Conservation (phyloP, 1,139 yeast species). For the Suhomyces maxii region DNA sequence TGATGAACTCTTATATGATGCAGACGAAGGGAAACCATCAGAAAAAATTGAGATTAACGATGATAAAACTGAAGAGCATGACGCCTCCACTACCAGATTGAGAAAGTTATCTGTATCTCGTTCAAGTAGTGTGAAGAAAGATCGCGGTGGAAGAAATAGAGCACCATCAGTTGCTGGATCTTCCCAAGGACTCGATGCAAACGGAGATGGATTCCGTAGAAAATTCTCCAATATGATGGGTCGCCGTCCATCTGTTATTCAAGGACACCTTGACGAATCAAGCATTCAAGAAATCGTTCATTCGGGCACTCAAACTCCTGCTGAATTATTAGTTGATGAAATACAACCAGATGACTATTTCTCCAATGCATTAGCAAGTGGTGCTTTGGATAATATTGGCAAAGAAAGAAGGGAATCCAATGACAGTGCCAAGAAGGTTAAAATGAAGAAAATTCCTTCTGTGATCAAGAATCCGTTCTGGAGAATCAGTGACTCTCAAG, state of each 20-base stretch:
- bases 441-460: conserved; percentile 54
- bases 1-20: conserved; percentile 8
- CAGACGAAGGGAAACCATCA: neutral
- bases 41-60: neutral
- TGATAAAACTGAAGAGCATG: neutral
- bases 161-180: conserved; percentile 6
- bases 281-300: conserved; percentile 41
- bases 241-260: conserved; percentile 44
- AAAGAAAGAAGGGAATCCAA: conserved; percentile 1
- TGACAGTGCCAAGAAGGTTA: conserved; percentile 23
- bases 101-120: conserved; percentile 16
- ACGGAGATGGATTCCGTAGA: conserved; percentile 26
- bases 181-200: conserved; percentile 1
- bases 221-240: conserved; percentile 44
- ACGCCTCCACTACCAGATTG: conserved; percentile 4
- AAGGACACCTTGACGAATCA: conserved; percentile 39
- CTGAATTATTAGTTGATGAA: conserved; percentile 43
- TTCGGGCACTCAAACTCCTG: conserved; percentile 46
- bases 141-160: conserved; percentile 3
- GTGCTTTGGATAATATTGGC: conserved; percentile 9
- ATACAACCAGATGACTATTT: conserved; percentile 21
- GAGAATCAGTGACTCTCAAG: conserved; percentile 78
- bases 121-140: conserved; percentile 7
- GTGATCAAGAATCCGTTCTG: conserved; percentile 69
- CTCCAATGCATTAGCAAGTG: conserved; percentile 13